Base-by-base conservation (phyloP, 108 stramenopile species). In the Fragilaria radians region DNA sequence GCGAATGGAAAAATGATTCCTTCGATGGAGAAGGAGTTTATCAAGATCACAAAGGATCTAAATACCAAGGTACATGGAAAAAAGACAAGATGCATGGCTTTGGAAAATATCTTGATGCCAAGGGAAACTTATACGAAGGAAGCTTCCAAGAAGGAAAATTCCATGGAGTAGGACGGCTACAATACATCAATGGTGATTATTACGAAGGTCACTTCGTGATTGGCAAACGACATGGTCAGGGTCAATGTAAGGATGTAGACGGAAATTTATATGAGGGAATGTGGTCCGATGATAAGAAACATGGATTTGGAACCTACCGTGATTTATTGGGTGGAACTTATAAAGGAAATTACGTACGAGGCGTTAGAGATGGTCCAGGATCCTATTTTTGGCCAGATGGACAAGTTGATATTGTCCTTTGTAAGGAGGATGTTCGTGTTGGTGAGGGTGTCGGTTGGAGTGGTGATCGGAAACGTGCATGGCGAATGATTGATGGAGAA, bases 361-460 rank as follows among this genome's bases (percentile, higher is more conserved):
- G 72, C 22, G 65, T 73, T 32, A 73, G 72, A 48, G 63, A 73
- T 66, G 76, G 76, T 9, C 62, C 64, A n/a, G 76, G 76, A 25
- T 70, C 59, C 21, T 73, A 73, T 33, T 32, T 52, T 48, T 73
- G 76, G 72, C 65, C 68, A 48, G 76, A 77, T 46, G 76, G 72
- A n/a, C 67, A 73, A 60, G 28, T 77, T 5, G 76, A 77, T 65
- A 54, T 77, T 24, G 73, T 63, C 36, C 51, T 49, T 1, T 77
- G 72, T 30, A 73, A 62, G 29, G 59, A 68, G 28, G 76, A 77
- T 57, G 63, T 73, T 66, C 62, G 76, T 18, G 68, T 66, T 0
- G 76, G 76, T 9, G 68, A 73, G 54, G 76, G 76, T 36, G 76
- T 65, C 18, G 61, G 76, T 4, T 77, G 72, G 72, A 77, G 72